phyloP scores from a whole-genome alignment of 495 filamentous ascomycete genomes.

The Hypoxylon subgilvum region DNA sequence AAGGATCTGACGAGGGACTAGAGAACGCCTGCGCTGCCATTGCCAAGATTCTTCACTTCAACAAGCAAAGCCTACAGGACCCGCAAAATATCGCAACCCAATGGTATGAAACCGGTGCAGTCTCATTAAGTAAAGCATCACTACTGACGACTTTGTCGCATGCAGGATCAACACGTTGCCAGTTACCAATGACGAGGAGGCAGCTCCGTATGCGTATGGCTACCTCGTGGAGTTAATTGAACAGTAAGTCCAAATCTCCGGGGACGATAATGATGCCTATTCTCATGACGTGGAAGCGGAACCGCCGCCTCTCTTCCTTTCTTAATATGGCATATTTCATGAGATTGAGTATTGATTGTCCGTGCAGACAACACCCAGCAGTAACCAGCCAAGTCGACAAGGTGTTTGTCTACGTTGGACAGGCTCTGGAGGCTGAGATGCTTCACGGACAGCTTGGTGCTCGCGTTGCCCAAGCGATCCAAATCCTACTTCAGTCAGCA shows the following conservation, averaged over 20 bases:
- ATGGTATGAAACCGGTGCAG: slow-evolving; percentile 59
- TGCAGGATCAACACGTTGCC: slow-evolving; percentile 76
- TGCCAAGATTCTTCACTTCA: slow-evolving; percentile 93
- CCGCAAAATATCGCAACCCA: slow-evolving; percentile 71
- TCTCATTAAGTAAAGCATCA: not conserved
- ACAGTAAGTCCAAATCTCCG: slow-evolving; percentile 69
- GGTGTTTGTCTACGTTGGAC: slow-evolving; percentile 80
- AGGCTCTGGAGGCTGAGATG: slow-evolving; percentile 89
- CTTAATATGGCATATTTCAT: not conserved
- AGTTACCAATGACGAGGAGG: slow-evolving; percentile 94
- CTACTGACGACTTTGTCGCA: slow-evolving; percentile 4
- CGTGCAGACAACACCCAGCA: slow-evolving; percentile 79
- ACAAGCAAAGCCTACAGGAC: slow-evolving; percentile 73
- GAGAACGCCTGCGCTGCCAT: slow-evolving; percentile 98
- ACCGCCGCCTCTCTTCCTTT: not conserved
- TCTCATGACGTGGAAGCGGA: not conserved
- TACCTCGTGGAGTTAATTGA: slow-evolving; percentile 92
- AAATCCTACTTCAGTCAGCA: slow-evolving; percentile 71
- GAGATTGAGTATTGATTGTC: slow-evolving; percentile 7
- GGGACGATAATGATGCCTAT: not conserved
- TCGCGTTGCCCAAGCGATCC: slow-evolving; percentile 74
- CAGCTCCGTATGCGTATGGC: slow-evolving; percentile 92
- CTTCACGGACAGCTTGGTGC: slow-evolving; percentile 80
- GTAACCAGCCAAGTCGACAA: slow-evolving; percentile 75
- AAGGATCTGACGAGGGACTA: slow-evolving; percentile 13